Conservation (phyloP, 2,329 filamentous ascomycete genomes). For the Penicillium digitatum region DNA sequence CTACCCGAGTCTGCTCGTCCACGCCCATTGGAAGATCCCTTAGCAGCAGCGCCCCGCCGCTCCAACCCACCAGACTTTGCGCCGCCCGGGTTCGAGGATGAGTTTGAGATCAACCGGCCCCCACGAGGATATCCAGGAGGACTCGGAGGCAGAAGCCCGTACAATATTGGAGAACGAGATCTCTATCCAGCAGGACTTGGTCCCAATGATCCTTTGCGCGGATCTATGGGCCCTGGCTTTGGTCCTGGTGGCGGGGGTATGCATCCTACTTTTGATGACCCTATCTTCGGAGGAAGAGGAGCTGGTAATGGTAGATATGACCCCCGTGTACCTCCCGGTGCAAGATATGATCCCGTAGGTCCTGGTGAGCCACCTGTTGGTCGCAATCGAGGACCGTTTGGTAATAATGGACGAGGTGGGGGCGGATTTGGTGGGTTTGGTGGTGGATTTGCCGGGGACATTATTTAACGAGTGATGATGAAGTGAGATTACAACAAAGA, state of each 20-base stretch:
- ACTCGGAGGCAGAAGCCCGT: conserved; percentile 52
- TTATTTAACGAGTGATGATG: conserved; percentile 31
- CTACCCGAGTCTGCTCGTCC: conserved; percentile 61
- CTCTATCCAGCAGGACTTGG: conserved; percentile 51
- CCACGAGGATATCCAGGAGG: conserved; percentile 48
- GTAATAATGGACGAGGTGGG: conserved; percentile 30
- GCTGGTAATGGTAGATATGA: conserved; percentile 54
- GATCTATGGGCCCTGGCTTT: conserved; percentile 59
- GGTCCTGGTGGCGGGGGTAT: conserved; percentile 72
- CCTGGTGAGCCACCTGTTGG: conserved; percentile 58
- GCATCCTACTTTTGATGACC: conserved; percentile 94
- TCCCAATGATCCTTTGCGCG: conserved; percentile 74
- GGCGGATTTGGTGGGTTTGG: conserved; percentile 56
- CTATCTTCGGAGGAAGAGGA: conserved; percentile 64
- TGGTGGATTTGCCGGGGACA: conserved; percentile 44
- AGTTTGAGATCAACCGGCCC: conserved; percentile 74
- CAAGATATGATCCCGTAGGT: conserved; percentile 84
- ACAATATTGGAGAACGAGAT: conserved; percentile 76
- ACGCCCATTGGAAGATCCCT: conserved; percentile 64
- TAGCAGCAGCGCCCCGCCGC: conserved; percentile 55
- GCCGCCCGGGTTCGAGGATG: conserved; percentile 89
- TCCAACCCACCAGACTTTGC: conserved; percentile 72
- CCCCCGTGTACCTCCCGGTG: conserved; percentile 75
- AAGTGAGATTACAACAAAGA: background rate
- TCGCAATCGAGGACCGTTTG: conserved; percentile 45